Percentiles rank a stretch among this genome's conserved stretches.
phyloP scores from a whole-genome alignment of 306 rosid species.

The Acacia crassicarpa region DNA sequence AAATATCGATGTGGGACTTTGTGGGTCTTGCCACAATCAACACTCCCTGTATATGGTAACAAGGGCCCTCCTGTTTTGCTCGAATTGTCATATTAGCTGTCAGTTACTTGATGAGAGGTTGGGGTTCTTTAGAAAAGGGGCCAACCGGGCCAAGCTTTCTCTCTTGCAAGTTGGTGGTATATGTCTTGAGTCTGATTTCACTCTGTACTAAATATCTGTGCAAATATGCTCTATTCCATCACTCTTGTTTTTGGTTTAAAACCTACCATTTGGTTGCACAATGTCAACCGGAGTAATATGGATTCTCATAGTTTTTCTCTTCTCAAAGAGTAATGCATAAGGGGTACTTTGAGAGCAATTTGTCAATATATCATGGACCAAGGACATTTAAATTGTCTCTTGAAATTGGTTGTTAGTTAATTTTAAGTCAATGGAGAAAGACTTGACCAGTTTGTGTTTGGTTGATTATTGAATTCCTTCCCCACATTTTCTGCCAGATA shows the following conservation, averaged over 20 bases:
- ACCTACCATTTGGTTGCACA: too few relatives aligned
- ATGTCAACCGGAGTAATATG: too few relatives aligned
- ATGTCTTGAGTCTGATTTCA: background rate
- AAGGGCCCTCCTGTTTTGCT: background rate
- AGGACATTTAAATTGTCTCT: background rate
- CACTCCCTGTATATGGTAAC: background rate
- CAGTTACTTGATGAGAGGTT: background rate
- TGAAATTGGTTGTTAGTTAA: background rate
- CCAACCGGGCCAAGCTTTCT: background rate
- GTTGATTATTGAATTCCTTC: background rate
- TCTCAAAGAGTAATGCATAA: background rate
- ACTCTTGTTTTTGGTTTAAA: background rate
- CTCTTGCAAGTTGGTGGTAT: background rate
- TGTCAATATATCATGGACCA: background rate
- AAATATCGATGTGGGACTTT: too few relatives aligned
- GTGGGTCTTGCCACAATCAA: too few relatives aligned
- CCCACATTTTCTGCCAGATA: background rate
- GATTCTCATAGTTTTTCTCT: background rate
- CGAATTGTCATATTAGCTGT: background rate
- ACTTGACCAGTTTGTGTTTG: background rate
- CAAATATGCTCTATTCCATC: background rate
- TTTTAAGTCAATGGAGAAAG: background rate
- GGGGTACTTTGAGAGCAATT: background rate
- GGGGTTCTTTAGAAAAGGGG: background rate
- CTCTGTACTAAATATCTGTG: background rate